Evolutionary conservation across 176 grass and related monocot species (phyloP).

Genomic region (Cenchrus purpureus): DNA sequence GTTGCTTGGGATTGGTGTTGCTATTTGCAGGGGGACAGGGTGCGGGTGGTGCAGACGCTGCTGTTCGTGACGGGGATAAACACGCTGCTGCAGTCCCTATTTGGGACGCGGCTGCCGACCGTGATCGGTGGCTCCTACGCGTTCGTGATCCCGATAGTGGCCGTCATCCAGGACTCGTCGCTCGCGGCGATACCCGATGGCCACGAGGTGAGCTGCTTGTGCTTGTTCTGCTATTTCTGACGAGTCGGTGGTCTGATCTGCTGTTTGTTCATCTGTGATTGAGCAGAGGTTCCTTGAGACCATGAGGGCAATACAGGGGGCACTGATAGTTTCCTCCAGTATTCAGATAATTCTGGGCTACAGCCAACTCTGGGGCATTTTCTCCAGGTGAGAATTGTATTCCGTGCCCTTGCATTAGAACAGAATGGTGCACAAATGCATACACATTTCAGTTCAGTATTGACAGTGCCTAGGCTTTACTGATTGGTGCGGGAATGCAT

Average conservation of each 20-base stretch:
- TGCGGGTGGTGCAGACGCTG: slow-evolving; percentile 94
- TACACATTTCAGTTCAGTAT: slow-evolving; percentile 26
- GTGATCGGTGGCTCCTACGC: slow-evolving; percentile 89
- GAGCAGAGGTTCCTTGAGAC: slow-evolving; percentile 92
- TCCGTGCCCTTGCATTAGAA: background rate
- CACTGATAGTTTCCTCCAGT: slow-evolving; percentile 91
- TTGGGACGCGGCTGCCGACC: slow-evolving; percentile 92
- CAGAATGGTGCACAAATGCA: background rate
- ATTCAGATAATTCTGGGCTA: slow-evolving; percentile 99
- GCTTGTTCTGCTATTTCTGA: background rate
- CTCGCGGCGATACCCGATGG: slow-evolving; percentile 61
- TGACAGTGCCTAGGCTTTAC: slow-evolving; percentile 16
- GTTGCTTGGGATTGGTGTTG: background rate
- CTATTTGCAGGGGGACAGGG: slow-evolving; percentile 76
- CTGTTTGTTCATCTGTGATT: slow-evolving; percentile 7
- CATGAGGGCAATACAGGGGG: slow-evolving; percentile 95
- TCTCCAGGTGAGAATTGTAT: slow-evolving; percentile 66
- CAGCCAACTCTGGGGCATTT: slow-evolving; percentile 99
- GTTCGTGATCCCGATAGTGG: slow-evolving; percentile 85
- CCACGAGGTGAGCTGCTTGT: slow-evolving; percentile 54
- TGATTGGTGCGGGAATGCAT: slow-evolving; percentile 1
- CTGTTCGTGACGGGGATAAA: slow-evolving; percentile 97
- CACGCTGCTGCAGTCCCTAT: slow-evolving; percentile 94
- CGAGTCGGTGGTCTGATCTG: slow-evolving; percentile 1
- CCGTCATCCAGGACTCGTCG: slow-evolving; percentile 83